Evolutionary conservation across 1,284 basidiomycete species (phyloP), one percentile per base, ranked within the genome.

Genomic region (Ustilago bromivora): DNA sequence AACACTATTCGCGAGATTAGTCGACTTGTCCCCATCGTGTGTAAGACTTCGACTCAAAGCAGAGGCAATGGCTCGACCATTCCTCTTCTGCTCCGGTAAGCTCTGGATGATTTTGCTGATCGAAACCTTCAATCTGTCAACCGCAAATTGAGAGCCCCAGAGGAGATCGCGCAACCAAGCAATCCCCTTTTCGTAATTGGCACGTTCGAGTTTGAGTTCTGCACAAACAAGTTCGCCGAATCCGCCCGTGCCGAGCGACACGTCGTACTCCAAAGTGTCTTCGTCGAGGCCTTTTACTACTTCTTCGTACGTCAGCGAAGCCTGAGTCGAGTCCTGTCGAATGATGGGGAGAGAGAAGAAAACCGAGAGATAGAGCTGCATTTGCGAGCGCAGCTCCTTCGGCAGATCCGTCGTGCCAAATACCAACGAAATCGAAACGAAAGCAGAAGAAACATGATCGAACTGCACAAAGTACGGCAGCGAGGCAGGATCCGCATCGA

Each of bases 391-490:
- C 23, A 86, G 76, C 57, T 81, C 70, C 1, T 73, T 55, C 6
- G 84, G 79, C 46, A 86, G 58, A n/a, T 76, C 57, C 17, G 79
- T 69, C 8, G 87, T 87, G 71, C 92, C 90, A 8, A 92, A 93
- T 72, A 92, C 90, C 43, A 98, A 87, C 23, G 91, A 90, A 69
- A 98, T 75, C 49, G 84, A 84, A 31, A 88, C 91, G 86, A 99
- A 99, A 84, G 96, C 93, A 8, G 96, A 98, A 92, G 95, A 81
- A 41, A 85, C 74, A 58, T 84, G 87, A 63, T 88, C 93, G 83
- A 94, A 99, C 84, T 98, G 93, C 2, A 96, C 90, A 85, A 96
- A 96, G 88, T 95, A 96, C 0, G 96, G 92, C 52, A 96, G 86
- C 2, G 88, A 81, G 1, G 88, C 83, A 0, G 91, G 91, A 79